These are phyloP conservation scores for Paspalum vaginatum DNA, from an alignment of 176 grass and related monocot genomes.

Conservation along the genomic window DNA sequence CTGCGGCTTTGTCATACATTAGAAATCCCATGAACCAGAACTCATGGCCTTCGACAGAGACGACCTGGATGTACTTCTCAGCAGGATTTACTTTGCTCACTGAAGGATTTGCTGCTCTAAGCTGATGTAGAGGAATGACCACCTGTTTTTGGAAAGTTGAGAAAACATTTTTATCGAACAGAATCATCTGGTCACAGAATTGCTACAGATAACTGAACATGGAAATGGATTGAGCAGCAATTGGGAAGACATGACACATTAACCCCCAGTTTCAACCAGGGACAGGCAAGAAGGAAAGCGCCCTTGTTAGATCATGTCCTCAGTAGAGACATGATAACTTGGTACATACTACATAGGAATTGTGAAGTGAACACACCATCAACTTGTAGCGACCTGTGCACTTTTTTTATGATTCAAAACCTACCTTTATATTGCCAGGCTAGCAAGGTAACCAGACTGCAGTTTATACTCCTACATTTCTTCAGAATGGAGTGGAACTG, in stretches of 20 bases:
- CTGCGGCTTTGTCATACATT: slow-evolving; percentile 66
- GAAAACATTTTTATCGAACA: neutral
- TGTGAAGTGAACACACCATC: neutral
- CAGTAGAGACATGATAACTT: neutral
- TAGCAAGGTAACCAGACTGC: neutral
- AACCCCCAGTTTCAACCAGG: neutral
- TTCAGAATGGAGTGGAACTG: neutral
- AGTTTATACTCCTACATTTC: neutral
- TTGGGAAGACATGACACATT: neutral
- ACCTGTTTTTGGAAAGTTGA: slow-evolving; percentile 55
- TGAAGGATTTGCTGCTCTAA: slow-evolving; percentile 85
- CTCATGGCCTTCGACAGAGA: slow-evolving; percentile 81
- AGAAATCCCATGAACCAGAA: slow-evolving; percentile 97
- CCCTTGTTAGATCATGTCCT: neutral
- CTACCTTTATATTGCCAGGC: neutral
- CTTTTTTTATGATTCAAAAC: neutral
- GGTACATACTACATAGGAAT: neutral
- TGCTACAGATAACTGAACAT: neutral
- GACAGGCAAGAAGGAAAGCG: neutral
- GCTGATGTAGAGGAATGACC: slow-evolving; percentile 83
- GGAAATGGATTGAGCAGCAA: neutral
- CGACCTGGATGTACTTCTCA: slow-evolving; percentile 83
- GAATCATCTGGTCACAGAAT: neutral
- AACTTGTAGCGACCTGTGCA: neutral
- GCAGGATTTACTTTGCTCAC: slow-evolving; percentile 69